Conservation (phyloP, 106 monocot species). For the Acorus calamus region DNA sequence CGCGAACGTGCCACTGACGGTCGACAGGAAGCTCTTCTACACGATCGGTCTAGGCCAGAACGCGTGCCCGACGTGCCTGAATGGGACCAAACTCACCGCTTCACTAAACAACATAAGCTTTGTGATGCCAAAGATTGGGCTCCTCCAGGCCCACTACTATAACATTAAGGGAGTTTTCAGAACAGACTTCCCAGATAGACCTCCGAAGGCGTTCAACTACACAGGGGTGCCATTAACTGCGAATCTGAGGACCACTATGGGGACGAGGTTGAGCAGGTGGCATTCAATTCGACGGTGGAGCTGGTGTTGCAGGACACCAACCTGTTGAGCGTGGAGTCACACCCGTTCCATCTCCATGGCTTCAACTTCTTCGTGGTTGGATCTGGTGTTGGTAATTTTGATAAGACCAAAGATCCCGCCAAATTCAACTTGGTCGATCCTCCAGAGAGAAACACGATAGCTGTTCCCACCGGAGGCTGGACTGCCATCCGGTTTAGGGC, state of each 20-base stretch:
- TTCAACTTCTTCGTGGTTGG: slow-evolving; percentile 38
- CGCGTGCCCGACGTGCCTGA: slow-evolving; percentile 25
- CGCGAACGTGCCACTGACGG: slow-evolving; percentile 23
- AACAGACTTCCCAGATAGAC: slow-evolving; percentile 34
- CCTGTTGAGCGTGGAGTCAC: slow-evolving; percentile 26
- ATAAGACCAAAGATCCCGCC: slow-evolving; percentile 26
- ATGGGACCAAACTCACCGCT: slow-evolving; percentile 25
- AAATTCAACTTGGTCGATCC: slow-evolving; percentile 46
- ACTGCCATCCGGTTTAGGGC: slow-evolving; percentile 31
- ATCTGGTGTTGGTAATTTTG: slow-evolving; percentile 28
- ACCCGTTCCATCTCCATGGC: slow-evolving; percentile 32
- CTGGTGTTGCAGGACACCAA: slow-evolving; percentile 40
- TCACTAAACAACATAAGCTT: slow-evolving; percentile 42
- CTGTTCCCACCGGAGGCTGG: slow-evolving; percentile 47
- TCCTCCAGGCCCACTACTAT: slow-evolving; percentile 39
- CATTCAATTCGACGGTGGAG: slow-evolving; percentile 31
- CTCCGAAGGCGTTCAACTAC: slow-evolving; percentile 23
- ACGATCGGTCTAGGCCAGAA: slow-evolving; percentile 26
- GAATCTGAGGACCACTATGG: slow-evolving; percentile 26
- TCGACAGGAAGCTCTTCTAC: slow-evolving; percentile 35
- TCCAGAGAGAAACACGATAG: slow-evolving; percentile 40
- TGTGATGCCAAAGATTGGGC: slow-evolving; percentile 22
- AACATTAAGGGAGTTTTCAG: slow-evolving; percentile 26
- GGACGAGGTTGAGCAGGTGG: slow-evolving; percentile 30
- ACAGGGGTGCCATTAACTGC: slow-evolving; percentile 36